Evolutionary conservation across 208 protist genomes (phyloP), one percentile per base, ranked within the genome.

Genomic region (Leishmania arabica): DNA sequence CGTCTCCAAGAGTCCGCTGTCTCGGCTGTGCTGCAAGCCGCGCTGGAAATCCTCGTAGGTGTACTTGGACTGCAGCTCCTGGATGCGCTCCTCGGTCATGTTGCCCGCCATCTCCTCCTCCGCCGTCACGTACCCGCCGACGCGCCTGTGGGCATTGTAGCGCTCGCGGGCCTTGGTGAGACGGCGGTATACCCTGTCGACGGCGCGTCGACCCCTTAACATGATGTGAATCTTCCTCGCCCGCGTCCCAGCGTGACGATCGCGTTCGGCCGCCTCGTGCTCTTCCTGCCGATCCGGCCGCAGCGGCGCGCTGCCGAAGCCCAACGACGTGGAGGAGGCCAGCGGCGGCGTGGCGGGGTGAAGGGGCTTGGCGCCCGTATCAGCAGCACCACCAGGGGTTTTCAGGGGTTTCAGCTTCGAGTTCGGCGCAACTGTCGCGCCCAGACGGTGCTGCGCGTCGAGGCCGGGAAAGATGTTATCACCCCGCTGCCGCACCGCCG

Each of bases 1-100:
- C 6, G 80, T 40, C 86, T 96, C 93, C 84, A 95, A 86, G 70
- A 78, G 78, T 21, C 91, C 93, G 75, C 91, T 92, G 70, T 86
- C 89, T 1, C 89, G 83, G 83, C 95, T 95, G 62, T 81, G 70
- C 77, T 92, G 90, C 60, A 95, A 95, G 75, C 87, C 87, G 27
- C 68, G 42, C 71, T 90, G 88, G 51, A 92, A 69, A 40, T 92
- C 85, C 17, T 91, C 84, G 75, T 92, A 93, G 34, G 74, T 80
- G 82, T 90, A 82, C 79, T 89, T 84, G 7, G 82, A 45, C 54
- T 87, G 81, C 31, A 94, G 24, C 75, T 93, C 85, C 11, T 51
- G 73, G 5, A 93, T 83, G 72, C 90, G 89, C 8, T 75, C 79
- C 15, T 91, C 85, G 34, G 79, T 84, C 82, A 90, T 82, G 27